Conservation (phyloP, 306 rosid species). For the Adenanthera pavonina region DNA sequence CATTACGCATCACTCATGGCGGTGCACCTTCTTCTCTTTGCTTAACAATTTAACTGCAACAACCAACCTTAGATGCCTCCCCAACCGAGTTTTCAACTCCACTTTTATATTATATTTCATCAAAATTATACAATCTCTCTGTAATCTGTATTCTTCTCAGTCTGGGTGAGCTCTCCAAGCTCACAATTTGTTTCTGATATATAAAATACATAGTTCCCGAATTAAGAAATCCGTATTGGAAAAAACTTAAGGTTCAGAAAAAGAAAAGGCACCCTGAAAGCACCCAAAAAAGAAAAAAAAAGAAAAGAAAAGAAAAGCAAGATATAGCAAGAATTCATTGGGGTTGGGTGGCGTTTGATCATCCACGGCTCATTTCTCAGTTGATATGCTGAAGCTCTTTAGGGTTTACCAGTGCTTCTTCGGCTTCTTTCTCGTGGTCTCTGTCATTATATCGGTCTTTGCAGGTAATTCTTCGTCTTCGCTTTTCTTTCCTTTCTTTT, state of each 20-base stretch:
- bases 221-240: constrained; percentile 31
- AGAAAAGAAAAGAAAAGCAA: not conserved
- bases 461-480: constrained; percentile 28
- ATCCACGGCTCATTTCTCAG: not conserved
- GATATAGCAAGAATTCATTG: constrained; percentile 11
- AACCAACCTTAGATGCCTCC: constrained; percentile 14
- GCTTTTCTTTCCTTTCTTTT: not conserved
- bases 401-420: constrained; percentile 52
- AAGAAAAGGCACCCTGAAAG: constrained; percentile 32
- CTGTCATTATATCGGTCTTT: constrained; percentile 33
- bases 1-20: constrained; percentile 13
- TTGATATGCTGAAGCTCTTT: constrained; percentile 52
- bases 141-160: not conserved
- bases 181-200: not conserved
- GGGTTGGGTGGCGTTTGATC: constrained; percentile 34
- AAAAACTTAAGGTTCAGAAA: constrained; percentile 35
- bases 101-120: not conserved
- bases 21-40: constrained; percentile 24
- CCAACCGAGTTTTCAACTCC: not conserved
- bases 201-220: constrained; percentile 23
- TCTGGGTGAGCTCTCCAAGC: not conserved
- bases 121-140: not conserved
- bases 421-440: constrained; percentile 37
- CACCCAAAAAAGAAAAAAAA: not conserved
- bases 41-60: constrained; percentile 4